Evolutionary conservation across 306 rosid genomes (phyloP), one percentile per base, ranked within the genome.

Genomic region (Rosa persica): DNA sequence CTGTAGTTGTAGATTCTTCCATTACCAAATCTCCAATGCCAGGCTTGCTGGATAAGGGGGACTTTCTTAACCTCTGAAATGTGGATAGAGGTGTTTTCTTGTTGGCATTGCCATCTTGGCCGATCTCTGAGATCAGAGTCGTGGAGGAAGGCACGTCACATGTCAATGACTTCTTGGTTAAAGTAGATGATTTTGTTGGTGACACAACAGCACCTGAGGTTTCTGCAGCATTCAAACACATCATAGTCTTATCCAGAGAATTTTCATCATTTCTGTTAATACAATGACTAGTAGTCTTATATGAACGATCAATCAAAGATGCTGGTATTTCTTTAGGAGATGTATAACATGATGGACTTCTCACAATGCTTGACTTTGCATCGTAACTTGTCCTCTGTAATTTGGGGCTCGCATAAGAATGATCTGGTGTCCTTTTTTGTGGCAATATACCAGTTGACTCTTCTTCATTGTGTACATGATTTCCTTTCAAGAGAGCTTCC

Each of bases 361-460:
- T 81, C 81, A 62, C n/a, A 27, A 13, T 30, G 68, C 40, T 25
- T 62, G 88, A 73, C 67, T 82, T 79, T 70, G 81, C 68, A 51
- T 81, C 83, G 27, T 72, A 36, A 51, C 81, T 60, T 64, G 38
- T 58, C 81, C 83, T 88, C 44, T 75, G 86, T 54, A 89, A 75
- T 76, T 80, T 87, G 68, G 81, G 69, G 82, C 85, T 83, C 75
- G 78, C 72, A 84, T 82, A 67, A 87, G 84, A 68, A 30, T 81
- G 76, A 83, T 78, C 86, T 51, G 55, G 67, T 60, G 6, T 77
- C 73, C 85, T 84, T 83, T 89, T 92, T 44, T 66, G 83, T 64
- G 93, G 89, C 74, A 83, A 85, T 72, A 79, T 47, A 81, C 70
- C 86, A 85, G 36, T 74, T 66, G 80, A 70, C 47, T 81, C 81